phyloP scores from a whole-genome alignment of 164 flowering plant genomes.

The Macadamia tetraphylla region DNA sequence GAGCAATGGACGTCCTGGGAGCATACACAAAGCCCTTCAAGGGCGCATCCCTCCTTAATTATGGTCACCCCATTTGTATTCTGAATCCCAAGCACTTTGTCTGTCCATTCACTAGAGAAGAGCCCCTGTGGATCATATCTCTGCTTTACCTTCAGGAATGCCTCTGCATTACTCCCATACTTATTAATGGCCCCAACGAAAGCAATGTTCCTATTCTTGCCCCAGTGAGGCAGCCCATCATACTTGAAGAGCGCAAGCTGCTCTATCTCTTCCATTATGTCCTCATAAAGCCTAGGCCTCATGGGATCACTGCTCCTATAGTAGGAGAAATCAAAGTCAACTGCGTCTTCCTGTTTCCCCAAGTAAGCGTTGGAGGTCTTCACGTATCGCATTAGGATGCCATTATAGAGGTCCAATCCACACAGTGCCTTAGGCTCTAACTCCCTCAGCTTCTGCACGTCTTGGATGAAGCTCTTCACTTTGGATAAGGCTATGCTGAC shows the following conservation, averaged over 20 bases:
- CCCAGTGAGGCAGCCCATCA: slow-evolving; percentile 74
- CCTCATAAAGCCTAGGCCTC: slow-evolving; percentile 52
- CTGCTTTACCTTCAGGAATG: slow-evolving; percentile 50
- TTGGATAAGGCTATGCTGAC: slow-evolving; percentile 42
- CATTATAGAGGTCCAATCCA: slow-evolving; percentile 57
- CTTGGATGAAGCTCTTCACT: slow-evolving; percentile 50
- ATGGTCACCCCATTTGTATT: slow-evolving; percentile 17
- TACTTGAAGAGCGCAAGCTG: slow-evolving; percentile 67
- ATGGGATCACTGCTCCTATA: slow-evolving; percentile 54
- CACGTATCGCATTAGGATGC: slow-evolving; percentile 74
- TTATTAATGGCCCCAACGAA: slow-evolving; percentile 52
- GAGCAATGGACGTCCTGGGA: slow-evolving; percentile 64
- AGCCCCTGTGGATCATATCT: slow-evolving; percentile 54
- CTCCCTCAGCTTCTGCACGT: slow-evolving; percentile 45
- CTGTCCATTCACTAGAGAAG: slow-evolving; percentile 76
- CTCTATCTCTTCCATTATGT: slow-evolving; percentile 66
- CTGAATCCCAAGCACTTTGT: slow-evolving; percentile 52
- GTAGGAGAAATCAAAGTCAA: slow-evolving; percentile 71
- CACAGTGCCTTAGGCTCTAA: slow-evolving; percentile 51
- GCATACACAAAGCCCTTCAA: slow-evolving; percentile 78
- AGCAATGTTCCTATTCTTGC: slow-evolving; percentile 66
- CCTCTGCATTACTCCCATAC: slow-evolving; percentile 23
- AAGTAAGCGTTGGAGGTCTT: slow-evolving; percentile 56
- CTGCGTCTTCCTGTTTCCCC: slow-evolving; percentile 60
- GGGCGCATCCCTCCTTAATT: slow-evolving; percentile 58